phyloP scores from a whole-genome alignment of 1,139 yeast genomes.

The Taphrina pruni region DNA sequence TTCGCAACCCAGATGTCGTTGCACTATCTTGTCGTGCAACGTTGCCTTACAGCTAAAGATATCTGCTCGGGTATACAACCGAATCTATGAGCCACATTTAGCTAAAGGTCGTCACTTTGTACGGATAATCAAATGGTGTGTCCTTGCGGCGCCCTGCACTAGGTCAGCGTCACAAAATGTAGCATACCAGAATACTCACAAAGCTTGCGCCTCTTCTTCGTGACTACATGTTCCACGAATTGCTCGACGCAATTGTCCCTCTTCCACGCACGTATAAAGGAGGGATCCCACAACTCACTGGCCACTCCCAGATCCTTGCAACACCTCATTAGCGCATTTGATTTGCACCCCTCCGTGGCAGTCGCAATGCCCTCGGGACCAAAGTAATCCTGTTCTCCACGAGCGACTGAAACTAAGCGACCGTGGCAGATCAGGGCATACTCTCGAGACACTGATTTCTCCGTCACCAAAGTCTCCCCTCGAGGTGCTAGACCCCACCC shows the following conservation, averaged over 20 bases:
- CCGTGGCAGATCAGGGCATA: constrained; percentile 89
- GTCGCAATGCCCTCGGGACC: constrained; percentile 88
- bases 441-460: constrained; percentile 75
- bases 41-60: too few relatives aligned
- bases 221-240: constrained; percentile 81
- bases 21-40: too few relatives aligned
- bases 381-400: constrained; percentile 95
- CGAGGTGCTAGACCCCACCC: constrained; percentile 99
- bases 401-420: constrained; percentile 81
- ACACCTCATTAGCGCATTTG: constrained; percentile 96
- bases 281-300: constrained; percentile 96
- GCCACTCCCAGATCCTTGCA: constrained; percentile 97
- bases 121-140: constrained; percentile 76
- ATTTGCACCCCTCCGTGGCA: constrained; percentile 95
- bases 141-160: constrained; percentile 77
- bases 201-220: constrained; percentile 82
- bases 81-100: not conserved
- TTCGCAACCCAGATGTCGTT: too few relatives aligned
- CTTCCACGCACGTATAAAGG: constrained; percentile 81
- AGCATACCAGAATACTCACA: constrained; percentile 61
- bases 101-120: constrained; percentile 54
- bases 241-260: constrained; percentile 76
- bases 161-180: not conserved
- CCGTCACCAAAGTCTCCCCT: constrained; percentile 77
- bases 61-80: not conserved